phyloP scores from a whole-genome alignment of 2,329 filamentous ascomycete genomes.

The Amesomyces nigricolor region DNA sequence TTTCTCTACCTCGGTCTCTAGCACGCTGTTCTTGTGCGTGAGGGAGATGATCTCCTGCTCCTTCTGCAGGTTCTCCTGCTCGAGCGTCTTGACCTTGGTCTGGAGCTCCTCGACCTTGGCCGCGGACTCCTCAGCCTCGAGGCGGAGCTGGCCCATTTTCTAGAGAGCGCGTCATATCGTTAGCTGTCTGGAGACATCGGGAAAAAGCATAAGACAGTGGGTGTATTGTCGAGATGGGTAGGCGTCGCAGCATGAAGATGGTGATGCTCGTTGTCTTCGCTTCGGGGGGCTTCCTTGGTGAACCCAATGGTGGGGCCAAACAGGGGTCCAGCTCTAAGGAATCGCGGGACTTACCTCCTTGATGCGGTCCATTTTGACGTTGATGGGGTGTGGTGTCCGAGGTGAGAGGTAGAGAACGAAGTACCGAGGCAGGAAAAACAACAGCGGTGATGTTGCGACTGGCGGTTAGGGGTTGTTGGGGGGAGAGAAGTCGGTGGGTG shows the following conservation, averaged over 20 bases:
- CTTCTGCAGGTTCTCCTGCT: constrained; percentile 93
- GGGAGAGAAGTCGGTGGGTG: constrained; percentile 23
- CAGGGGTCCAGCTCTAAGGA: constrained; percentile 22
- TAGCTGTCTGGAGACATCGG: constrained; percentile 18
- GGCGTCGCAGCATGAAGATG: constrained; percentile 1
- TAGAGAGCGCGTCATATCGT: constrained; percentile 36
- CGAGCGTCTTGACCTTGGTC: constrained; percentile 77
- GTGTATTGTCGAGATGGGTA: background rate
- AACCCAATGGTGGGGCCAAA: constrained; percentile 30
- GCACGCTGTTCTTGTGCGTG: constrained; percentile 87
- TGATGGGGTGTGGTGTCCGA: background rate
- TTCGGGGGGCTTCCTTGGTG: constrained; percentile 25
- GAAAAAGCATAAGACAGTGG: constrained; percentile 12
- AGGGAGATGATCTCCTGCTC: constrained; percentile 98
- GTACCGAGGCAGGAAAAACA: background rate
- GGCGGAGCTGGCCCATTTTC: constrained; percentile 93
- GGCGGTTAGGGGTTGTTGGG: constrained; percentile 12
- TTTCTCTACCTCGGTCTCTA: constrained; percentile 90
- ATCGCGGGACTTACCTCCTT: constrained; percentile 64
- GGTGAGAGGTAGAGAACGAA: background rate
- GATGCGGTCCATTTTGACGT: constrained; percentile 71
- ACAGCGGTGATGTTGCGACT: constrained; percentile 9
- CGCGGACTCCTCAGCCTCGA: constrained; percentile 83
- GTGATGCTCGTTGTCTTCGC: constrained; percentile 16
- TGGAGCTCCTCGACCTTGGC: constrained; percentile 83